Evolutionary conservation across 2,329 filamentous ascomycete species (phyloP).

Genomic region (Stagonosporopsis cucurbitacearum): DNA sequence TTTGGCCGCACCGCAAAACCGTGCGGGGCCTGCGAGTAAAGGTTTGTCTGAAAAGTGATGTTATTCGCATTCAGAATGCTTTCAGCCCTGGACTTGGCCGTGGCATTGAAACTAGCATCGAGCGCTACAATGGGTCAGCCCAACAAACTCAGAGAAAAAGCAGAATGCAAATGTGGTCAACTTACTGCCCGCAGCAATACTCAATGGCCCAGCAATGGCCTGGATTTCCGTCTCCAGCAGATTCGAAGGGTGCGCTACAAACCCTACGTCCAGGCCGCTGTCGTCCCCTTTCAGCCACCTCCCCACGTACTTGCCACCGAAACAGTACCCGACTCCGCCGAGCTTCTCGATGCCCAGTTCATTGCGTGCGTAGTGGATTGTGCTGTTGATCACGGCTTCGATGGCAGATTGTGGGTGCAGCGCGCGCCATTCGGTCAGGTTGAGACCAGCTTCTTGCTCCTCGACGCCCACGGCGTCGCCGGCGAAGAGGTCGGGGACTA

Average conservation of each 20-base stretch:
- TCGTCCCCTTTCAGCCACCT: slow-evolving; percentile 63
- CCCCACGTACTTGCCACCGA: slow-evolving; percentile 76
- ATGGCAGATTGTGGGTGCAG: slow-evolving; percentile 54
- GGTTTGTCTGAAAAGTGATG: slow-evolving; percentile 41
- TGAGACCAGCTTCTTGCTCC: slow-evolving; percentile 71
- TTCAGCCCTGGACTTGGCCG: slow-evolving; percentile 29
- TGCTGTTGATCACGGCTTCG: slow-evolving; percentile 57
- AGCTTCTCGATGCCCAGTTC: slow-evolving; percentile 64
- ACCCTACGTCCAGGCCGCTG: slow-evolving; percentile 65
- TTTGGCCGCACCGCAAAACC: slow-evolving; percentile 46
- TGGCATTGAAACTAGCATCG: slow-evolving; percentile 29
- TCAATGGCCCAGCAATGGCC: slow-evolving; percentile 69
- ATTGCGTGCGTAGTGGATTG: slow-evolving; percentile 64
- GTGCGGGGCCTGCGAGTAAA: slow-evolving; percentile 44
- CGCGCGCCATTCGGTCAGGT: slow-evolving; percentile 53
- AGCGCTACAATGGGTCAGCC: slow-evolving; percentile 24
- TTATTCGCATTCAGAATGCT: slow-evolving; percentile 36
- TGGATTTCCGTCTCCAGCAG: slow-evolving; percentile 70
- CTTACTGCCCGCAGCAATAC: slow-evolving; percentile 65
- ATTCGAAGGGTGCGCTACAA: slow-evolving; percentile 73
- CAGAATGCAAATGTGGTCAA: too few relatives aligned
- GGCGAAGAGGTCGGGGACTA: slow-evolving; percentile 46
- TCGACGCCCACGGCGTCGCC: slow-evolving; percentile 41
- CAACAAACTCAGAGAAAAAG: slow-evolving; percentile 4
- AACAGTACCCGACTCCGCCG: slow-evolving; percentile 74